Evolutionary conservation across 805 yeast genomes (phyloP).

Genomic region (Cyberlindnera meyerae): DNA sequence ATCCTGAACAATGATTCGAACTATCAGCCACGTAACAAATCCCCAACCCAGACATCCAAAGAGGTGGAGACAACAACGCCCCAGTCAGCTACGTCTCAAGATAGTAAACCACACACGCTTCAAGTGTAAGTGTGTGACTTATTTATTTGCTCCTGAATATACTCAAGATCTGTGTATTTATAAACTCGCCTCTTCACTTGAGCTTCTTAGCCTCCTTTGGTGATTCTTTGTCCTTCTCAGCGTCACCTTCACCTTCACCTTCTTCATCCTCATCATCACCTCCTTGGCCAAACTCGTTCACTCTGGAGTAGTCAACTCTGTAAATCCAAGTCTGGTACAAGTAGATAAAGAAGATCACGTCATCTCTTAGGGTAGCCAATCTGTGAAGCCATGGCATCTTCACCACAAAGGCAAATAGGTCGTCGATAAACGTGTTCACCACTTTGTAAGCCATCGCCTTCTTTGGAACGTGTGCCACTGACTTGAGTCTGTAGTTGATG

Average conservation of each 20-base stretch:
- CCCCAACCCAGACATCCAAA: too few species aligned
- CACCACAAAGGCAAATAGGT: constrained; percentile 37
- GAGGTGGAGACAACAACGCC: too few species aligned
- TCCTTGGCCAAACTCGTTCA: constrained; percentile 33
- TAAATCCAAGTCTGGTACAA: constrained; percentile 37
- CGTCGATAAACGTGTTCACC: constrained; percentile 37
- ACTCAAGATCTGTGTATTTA: too few species aligned
- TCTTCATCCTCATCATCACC: constrained; percentile 25
- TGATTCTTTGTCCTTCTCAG: too few species aligned
- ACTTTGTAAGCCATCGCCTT: constrained; percentile 38
- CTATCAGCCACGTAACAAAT: too few species aligned
- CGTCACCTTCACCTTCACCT: constrained; percentile 7
- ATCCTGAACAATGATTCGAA: constrained; percentile 11
- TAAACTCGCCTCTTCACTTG: neutral
- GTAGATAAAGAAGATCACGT: constrained; percentile 36
- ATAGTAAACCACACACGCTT: too few species aligned
- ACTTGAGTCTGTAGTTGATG: constrained; percentile 37
- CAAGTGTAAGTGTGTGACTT: too few species aligned
- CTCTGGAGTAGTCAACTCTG: constrained; percentile 34
- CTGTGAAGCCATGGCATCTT: constrained; percentile 40
- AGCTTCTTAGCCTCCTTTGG: constrained; percentile 7
- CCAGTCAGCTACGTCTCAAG: too few species aligned
- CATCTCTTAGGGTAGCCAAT: constrained; percentile 37
- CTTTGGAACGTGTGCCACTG: constrained; percentile 38
- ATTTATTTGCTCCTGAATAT: too few species aligned